Percentiles rank a stretch among this genome's conserved stretches.
Conservation (phyloP, 2,329 filamentous ascomycete species). For the Phialemoniopsis sp. region DNA sequence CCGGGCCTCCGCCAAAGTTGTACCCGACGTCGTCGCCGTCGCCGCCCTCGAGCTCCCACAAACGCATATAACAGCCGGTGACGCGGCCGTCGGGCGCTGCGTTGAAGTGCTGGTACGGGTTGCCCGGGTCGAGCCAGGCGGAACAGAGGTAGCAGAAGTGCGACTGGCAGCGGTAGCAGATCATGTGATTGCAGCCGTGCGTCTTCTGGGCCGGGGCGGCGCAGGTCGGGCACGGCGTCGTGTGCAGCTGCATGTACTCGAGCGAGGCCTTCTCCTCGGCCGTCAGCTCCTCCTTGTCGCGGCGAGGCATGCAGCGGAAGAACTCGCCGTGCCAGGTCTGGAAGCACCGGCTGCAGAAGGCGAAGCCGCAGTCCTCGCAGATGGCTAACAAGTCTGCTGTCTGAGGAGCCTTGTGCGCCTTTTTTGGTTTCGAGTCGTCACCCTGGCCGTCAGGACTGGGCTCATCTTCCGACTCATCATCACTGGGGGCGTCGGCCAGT, state of each 20-base stretch:
- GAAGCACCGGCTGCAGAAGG: constrained; percentile 70
- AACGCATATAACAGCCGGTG: constrained; percentile 72
- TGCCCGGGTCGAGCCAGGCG: constrained; percentile 74
- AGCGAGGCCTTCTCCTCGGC: constrained; percentile 83
- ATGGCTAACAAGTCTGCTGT: constrained; percentile 66
- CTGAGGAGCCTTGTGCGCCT: constrained; percentile 22
- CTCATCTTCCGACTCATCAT: constrained; percentile 43
- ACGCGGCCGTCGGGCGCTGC: constrained; percentile 42
- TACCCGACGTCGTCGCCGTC: constrained; percentile 56
- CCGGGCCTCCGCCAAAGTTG: constrained; percentile 34
- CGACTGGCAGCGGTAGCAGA: constrained; percentile 80
- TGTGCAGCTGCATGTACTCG: constrained; percentile 77
- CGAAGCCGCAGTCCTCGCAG: constrained; percentile 84
- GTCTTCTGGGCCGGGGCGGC: constrained; percentile 82
- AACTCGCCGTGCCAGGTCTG: constrained; percentile 94
- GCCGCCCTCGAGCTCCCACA: constrained; percentile 87
- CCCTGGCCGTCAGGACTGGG: constrained; percentile 16
- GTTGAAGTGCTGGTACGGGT: constrained; percentile 91
- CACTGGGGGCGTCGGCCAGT: constrained; percentile 51
- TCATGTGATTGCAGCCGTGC: constrained; percentile 96
- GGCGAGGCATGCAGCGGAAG: constrained; percentile 61
- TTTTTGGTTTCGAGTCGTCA: constrained; percentile 15
- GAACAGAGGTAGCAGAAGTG: constrained; percentile 97
- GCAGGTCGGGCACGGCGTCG: constrained; percentile 87
- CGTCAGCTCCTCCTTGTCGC: constrained; percentile 65